Percentiles rank a stretch among this genome's conserved stretches.
Conservation (phyloP, 78 protist species). For the slime mould (Dictyostelium discoideum) region DNA sequence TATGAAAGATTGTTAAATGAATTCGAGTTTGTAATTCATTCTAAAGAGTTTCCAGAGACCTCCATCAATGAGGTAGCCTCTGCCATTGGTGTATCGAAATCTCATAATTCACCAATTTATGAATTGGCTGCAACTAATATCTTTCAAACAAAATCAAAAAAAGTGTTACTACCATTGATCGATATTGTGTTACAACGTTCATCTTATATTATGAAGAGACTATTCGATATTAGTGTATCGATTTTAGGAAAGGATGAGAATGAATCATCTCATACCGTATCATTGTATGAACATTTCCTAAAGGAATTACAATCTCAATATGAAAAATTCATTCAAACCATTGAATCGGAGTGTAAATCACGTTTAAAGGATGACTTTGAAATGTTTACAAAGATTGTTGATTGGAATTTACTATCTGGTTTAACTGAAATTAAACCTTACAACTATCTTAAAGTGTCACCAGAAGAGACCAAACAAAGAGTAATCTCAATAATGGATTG, state of each 20-base stretch:
- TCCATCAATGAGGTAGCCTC: constrained; percentile 87
- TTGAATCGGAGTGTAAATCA: constrained; percentile 52
- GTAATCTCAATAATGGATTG: constrained; percentile 76
- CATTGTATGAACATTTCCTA: constrained; percentile 69
- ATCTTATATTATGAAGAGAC: constrained; percentile 66
- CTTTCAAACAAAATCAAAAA: constrained; percentile 80
- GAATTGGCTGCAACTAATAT: constrained; percentile 85
- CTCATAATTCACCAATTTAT: constrained; percentile 82
- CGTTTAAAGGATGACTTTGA: constrained; percentile 83
- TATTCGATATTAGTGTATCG: constrained; percentile 67
- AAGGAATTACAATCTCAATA: constrained; percentile 26
- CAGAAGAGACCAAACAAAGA: constrained; percentile 84
- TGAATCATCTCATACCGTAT: constrained; percentile 27
- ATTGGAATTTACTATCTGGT: constrained; percentile 82
- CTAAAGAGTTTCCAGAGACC: constrained; percentile 87
- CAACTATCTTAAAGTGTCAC: constrained; percentile 74
- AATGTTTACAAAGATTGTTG: constrained; percentile 86
- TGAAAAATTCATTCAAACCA: constrained; percentile 63
- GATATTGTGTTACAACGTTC: constrained; percentile 67
- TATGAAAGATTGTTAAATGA: constrained; percentile 85
- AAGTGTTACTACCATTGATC: constrained; percentile 66
- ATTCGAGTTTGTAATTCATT: constrained; percentile 86
- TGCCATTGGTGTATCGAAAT: constrained; percentile 82
- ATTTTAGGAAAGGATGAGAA: constrained; percentile 53
- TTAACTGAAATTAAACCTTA: constrained; percentile 57